Percentiles rank a stretch among this genome's conserved stretches.
These are phyloP conservation scores for Rhodomyrtus tomentosa DNA, from an alignment of 345 rosid genomes.

Conservation along the genomic window DNA sequence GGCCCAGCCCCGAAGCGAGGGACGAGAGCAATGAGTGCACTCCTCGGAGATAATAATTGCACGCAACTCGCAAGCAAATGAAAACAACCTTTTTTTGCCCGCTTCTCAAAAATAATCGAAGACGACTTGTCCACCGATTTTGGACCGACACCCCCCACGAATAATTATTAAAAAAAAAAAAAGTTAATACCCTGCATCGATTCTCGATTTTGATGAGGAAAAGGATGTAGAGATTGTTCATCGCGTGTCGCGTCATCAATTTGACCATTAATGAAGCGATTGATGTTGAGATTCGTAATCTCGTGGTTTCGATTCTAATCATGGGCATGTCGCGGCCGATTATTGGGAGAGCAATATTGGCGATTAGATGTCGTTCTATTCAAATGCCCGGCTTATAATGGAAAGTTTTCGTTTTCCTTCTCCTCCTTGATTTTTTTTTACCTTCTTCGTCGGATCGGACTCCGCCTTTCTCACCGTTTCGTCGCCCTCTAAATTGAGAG, in stretches of 20 bases:
- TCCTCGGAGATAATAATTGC: background rate
- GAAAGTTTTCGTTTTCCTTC: accelerated
- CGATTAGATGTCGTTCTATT: background rate
- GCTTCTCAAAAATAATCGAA: background rate
- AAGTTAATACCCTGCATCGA: background rate
- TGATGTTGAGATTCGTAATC: background rate
- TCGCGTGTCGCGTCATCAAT: background rate
- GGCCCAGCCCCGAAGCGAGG: background rate
- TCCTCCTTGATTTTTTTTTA: too few relatives aligned
- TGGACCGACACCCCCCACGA: background rate
- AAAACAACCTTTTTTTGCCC: background rate
- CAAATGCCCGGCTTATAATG: accelerated
- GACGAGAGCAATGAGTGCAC: background rate
- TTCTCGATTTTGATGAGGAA: background rate
- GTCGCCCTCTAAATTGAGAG: too few relatives aligned
- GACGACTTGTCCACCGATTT: background rate
- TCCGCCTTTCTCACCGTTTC: too few relatives aligned
- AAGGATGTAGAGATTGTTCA: too few relatives aligned
- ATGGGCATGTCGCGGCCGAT: too few relatives aligned
- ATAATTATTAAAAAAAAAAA: background rate
- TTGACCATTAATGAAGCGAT: background rate
- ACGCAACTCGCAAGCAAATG: background rate
- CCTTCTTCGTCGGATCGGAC: accelerated
- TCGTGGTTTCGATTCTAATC: background rate
- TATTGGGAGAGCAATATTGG: too few relatives aligned